Base-by-base conservation (phyloP, 495 filamentous ascomycete species). In the Wilcoxina mikolae region DNA sequence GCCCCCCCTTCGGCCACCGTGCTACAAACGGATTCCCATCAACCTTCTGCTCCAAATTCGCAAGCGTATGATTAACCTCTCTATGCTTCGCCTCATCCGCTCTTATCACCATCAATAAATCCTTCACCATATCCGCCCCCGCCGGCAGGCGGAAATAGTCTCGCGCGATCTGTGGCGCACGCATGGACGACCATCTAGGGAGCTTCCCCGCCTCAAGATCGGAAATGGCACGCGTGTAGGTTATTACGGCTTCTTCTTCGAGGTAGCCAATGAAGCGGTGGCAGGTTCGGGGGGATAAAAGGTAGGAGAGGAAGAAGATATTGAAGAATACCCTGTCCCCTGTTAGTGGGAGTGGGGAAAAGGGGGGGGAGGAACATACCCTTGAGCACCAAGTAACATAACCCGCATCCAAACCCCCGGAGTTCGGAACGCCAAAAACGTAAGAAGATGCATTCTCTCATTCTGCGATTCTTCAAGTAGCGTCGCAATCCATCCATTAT, bases 401-500 rank as follows among this genome's bases (percentile, higher is more conserved):
- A 77, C 35, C 4, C 79, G 76, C 80, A 83, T 80, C 71, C 85
- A 83, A 68, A 70, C 72, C 24, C 80, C 90, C 0, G 89, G 90
- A 60, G 94, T 80, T 51, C 82, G 84, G 72, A 96, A 80, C 69
- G 94, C 89, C 62, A 95, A 77, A 71, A 95, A 96, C 0, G 86
- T 95, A 38, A 96, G 72, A 0, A 98, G 79, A 59, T 96, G 90
- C 86, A 96, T 95, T 0, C 90, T 77, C 67, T 98, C 91, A 62
- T 98, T 98, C 72, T 84, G 94, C 45, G 80, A 81, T 69, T 98
- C 91, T 68, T 95, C 91, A 2, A 96, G 76, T 0, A 96, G 75
- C 0, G 86, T 95, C 67, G 95, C 90, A 58, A 99, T 96, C 90
- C 91, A 96, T 66, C 93, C 91, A 59, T 95, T 94, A 67, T 98